Conservation (phyloP, 2,329 filamentous ascomycete genomes). For the Phaeosphaeria sp. region DNA sequence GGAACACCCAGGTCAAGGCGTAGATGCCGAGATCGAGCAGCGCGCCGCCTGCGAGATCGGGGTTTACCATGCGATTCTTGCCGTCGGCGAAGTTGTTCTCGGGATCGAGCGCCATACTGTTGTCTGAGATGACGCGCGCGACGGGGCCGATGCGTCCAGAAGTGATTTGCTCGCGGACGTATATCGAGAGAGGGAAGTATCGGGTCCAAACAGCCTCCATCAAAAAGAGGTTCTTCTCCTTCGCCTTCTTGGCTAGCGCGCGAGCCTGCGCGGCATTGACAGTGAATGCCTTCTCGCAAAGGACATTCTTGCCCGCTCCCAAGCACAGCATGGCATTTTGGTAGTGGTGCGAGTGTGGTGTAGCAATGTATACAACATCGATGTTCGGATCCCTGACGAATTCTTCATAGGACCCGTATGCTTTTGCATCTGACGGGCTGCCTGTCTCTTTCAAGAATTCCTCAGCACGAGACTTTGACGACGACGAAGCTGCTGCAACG, state of each 20-base stretch:
- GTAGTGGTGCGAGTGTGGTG: slow-evolving; percentile 91
- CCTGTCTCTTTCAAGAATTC: slow-evolving; percentile 75
- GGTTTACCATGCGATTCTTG: slow-evolving; percentile 80
- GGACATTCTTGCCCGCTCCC: slow-evolving; percentile 82
- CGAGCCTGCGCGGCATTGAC: slow-evolving; percentile 80
- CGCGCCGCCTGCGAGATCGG: slow-evolving; percentile 80
- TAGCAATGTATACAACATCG: slow-evolving; percentile 88
- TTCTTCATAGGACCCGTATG: slow-evolving; percentile 83
- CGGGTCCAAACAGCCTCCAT: slow-evolving; percentile 81
- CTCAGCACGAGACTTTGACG: slow-evolving; percentile 71
- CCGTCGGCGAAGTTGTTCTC: slow-evolving; percentile 61
- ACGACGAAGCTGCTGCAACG: slow-evolving; percentile 80
- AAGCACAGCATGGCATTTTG: slow-evolving; percentile 88
- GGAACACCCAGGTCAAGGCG: slow-evolving; percentile 88
- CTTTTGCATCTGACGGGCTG: slow-evolving; percentile 70
- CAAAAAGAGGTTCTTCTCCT: slow-evolving; percentile 65
- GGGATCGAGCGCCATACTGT: slow-evolving; percentile 66
- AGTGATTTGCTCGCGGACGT: slow-evolving; percentile 71
- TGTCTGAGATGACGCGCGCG: slow-evolving; percentile 63
- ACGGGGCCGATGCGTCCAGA: slow-evolving; percentile 63
- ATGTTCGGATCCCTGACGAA: slow-evolving; percentile 79
- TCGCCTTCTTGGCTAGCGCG: slow-evolving; percentile 74
- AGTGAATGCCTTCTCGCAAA: slow-evolving; percentile 91
- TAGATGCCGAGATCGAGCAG: slow-evolving; percentile 89
- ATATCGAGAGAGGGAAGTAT: slow-evolving; percentile 83